Evolutionary conservation across 768 basidiomycete genomes (phyloP).

Genomic region (Piloderma croceum): DNA sequence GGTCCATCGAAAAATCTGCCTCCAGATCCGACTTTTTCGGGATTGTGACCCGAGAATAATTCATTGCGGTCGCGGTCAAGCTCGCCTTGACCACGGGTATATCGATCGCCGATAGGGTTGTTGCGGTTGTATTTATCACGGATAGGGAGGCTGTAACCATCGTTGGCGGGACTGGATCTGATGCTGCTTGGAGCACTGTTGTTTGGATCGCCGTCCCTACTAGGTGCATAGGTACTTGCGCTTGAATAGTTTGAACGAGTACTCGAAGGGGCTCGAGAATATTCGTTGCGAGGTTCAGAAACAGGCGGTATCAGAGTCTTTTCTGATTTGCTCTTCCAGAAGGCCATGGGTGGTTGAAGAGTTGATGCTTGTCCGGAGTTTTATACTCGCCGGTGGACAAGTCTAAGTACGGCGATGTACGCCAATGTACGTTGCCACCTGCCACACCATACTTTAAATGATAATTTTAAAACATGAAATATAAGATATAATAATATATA

Average conservation of each 20-base stretch:
- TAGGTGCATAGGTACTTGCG: constrained; percentile 59
- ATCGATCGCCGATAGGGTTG: constrained; percentile 55
- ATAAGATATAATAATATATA: no score
- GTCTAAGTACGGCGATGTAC: no score
- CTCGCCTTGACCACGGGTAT: constrained; percentile 56
- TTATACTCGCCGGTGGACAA: no score
- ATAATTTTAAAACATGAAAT: no score
- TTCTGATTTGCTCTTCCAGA: constrained; percentile 58
- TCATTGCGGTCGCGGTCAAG: constrained; percentile 64
- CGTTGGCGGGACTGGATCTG: constrained; percentile 21
- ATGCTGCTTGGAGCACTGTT: constrained; percentile 25
- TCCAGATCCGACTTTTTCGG: constrained; percentile 45
- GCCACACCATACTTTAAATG: no score
- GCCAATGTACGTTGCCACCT: no score
- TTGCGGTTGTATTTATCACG: constrained; percentile 49
- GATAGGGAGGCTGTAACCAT: constrained; percentile 13
- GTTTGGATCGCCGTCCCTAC: constrained; percentile 64
- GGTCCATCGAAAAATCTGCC: constrained; percentile 70
- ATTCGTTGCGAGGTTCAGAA: constrained; percentile 22
- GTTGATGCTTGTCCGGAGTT: no score
- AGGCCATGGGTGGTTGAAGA: no score
- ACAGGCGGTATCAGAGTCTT: constrained; percentile 67
- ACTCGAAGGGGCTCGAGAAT: constrained; percentile 32
- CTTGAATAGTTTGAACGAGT: constrained; percentile 49
- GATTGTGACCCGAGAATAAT: constrained; percentile 71